Percentiles rank a stretch among this genome's conserved stretches.
Evolutionary conservation across 768 basidiomycete genomes (phyloP).

Genomic region (Psilocybe cyanescens): DNA sequence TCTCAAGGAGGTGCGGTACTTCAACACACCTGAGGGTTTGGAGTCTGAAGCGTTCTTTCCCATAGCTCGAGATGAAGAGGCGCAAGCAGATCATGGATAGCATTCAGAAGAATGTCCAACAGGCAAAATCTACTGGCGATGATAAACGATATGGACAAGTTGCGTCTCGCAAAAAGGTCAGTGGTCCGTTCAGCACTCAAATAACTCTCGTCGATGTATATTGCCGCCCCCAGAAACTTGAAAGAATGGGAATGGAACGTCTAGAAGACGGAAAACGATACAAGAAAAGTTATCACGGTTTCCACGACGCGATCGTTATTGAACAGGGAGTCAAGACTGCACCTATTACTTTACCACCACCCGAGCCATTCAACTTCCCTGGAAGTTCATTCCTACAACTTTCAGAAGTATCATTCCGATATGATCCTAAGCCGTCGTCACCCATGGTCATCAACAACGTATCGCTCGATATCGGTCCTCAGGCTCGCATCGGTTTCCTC

Average conservation of each 20-base stretch:
- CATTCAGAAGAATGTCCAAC: slow-evolving; percentile 53
- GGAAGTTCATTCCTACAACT: slow-evolving; percentile 35
- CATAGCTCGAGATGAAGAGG: slow-evolving; percentile 36
- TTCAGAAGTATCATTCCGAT: slow-evolving; percentile 36
- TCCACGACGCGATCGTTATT: slow-evolving; percentile 35
- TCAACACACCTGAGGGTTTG: neutral
- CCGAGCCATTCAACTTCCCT: slow-evolving; percentile 33
- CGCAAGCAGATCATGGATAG: slow-evolving; percentile 51
- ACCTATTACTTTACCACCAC: slow-evolving; percentile 34
- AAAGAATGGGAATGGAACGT: slow-evolving; percentile 36
- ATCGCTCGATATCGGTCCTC: slow-evolving; percentile 30
- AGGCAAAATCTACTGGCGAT: slow-evolving; percentile 61
- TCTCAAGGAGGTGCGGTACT: slow-evolving; percentile 41
- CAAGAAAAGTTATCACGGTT: slow-evolving; percentile 35
- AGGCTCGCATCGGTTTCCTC: slow-evolving; percentile 32
- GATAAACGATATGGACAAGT: slow-evolving; percentile 59
- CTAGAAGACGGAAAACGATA: slow-evolving; percentile 34
- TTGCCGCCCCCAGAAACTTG: slow-evolving; percentile 27
- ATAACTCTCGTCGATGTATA: neutral
- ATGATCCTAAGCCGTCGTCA: slow-evolving; percentile 20
- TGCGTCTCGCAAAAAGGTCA: slow-evolving; percentile 56
- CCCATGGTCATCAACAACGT: slow-evolving; percentile 32
- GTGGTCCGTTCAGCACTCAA: neutral
- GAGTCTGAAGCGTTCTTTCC: neutral
- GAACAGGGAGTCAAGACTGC: slow-evolving; percentile 38